These are phyloP conservation scores for Corynascus novoguineensis DNA, from an alignment of 495 filamentous ascomycete species.

Conservation along the genomic window DNA sequence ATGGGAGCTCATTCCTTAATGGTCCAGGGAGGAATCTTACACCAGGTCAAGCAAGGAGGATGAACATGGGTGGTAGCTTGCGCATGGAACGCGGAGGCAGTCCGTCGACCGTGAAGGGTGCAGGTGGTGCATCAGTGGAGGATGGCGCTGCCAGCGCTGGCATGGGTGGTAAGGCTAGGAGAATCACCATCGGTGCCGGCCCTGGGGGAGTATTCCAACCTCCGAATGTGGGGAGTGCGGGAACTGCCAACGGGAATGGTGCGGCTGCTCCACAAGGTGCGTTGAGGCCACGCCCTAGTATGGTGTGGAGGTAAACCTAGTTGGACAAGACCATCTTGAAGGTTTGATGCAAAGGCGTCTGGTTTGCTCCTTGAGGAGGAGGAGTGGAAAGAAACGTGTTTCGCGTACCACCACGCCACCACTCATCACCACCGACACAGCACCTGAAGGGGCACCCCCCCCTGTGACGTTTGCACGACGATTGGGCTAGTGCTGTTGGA, in stretches of 20 bases:
- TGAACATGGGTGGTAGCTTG: constrained; percentile 38
- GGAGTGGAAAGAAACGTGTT: background rate
- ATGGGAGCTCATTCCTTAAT: background rate
- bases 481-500: no score
- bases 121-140: background rate
- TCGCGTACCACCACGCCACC: no score
- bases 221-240: constrained; percentile 2
- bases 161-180: constrained; percentile 29
- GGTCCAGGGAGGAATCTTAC: constrained; percentile 28
- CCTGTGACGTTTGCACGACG: no score
- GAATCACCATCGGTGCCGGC: constrained; percentile 30
- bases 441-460: no score
- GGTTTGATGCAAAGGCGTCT: background rate
- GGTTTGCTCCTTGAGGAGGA: background rate
- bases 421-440: no score
- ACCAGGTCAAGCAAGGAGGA: constrained; percentile 40
- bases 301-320: constrained; percentile 22
- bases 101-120: constrained; percentile 12
- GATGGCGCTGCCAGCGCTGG: background rate
- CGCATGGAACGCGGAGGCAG: constrained; percentile 24
- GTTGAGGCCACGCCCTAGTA: constrained; percentile 17
- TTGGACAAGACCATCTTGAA: background rate
- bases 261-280: background rate
- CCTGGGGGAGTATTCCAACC: constrained; percentile 9
- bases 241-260: background rate